A percentile compares a stretch with the other conserved stretches of the same genome.
phyloP scores from a whole-genome alignment of 306 rosid genomes.

The Medicago truncatula region MtrunA17r5.0-ANR NC_053044.1:36203001-36203500 shows the following conservation, averaged over 20 bases:
- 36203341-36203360: slow-evolving; percentile 86
- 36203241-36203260: slow-evolving; percentile 96
- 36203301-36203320: slow-evolving; percentile 92
- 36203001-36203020: slow-evolving; percentile 27
- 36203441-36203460: slow-evolving; percentile 90
- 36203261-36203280: slow-evolving; percentile 87
- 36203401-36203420: slow-evolving; percentile 78
- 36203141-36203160: slow-evolving; percentile 92
- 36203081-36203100: slow-evolving; percentile 42
- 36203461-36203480: slow-evolving; percentile 95
- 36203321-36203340: slow-evolving; percentile 88
- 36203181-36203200: slow-evolving; percentile 88
- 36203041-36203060: slow-evolving; percentile 29
- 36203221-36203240: slow-evolving; percentile 88
- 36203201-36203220: slow-evolving; percentile 94
- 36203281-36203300: slow-evolving; percentile 83
- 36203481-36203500: slow-evolving; percentile 80
- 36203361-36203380: slow-evolving; percentile 84
- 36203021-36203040: slow-evolving; percentile 28
- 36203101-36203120: slow-evolving; percentile 29
- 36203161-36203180: slow-evolving; percentile 87
- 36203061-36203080: slow-evolving; percentile 60
- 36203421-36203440: slow-evolving; percentile 74
- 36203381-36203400: slow-evolving; percentile 83
- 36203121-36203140: slow-evolving; percentile 75